Conservation (phyloP, 2,329 filamentous ascomycete species). For the Fusarium multiceps region DNA sequence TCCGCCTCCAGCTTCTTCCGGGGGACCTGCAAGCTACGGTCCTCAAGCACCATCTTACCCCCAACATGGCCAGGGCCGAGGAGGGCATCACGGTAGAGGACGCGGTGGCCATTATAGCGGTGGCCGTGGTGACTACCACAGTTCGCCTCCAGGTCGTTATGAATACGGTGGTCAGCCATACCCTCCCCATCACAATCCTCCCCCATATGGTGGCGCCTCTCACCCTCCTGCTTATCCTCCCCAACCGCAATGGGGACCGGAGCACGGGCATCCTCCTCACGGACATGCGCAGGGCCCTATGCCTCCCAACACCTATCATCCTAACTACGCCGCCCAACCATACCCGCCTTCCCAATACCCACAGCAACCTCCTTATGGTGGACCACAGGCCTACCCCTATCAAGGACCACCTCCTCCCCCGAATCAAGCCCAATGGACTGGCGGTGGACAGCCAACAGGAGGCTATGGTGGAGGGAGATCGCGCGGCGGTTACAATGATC, state of each 20-base stretch:
- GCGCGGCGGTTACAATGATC: slow-evolving; percentile 60
- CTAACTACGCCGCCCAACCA: slow-evolving; percentile 67
- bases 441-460: slow-evolving; percentile 50
- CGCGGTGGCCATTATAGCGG: slow-evolving; percentile 55
- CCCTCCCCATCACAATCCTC: slow-evolving; percentile 47
- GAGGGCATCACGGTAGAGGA: slow-evolving; percentile 53
- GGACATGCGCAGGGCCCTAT: slow-evolving; percentile 61
- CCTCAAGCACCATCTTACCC: slow-evolving; percentile 54
- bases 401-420: slow-evolving; percentile 51
- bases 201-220: slow-evolving; percentile 47
- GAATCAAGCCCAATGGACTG: slow-evolving; percentile 51
- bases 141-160: slow-evolving; percentile 54
- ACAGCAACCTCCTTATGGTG: slow-evolving; percentile 59
- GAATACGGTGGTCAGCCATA: slow-evolving; percentile 57
- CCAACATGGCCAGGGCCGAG: slow-evolving; percentile 52
- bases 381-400: slow-evolving; percentile 55
- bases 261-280: slow-evolving; percentile 55
- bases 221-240: slow-evolving; percentile 53
- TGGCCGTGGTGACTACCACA: slow-evolving; percentile 57
- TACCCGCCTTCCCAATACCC: slow-evolving; percentile 58
- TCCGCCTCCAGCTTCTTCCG: slow-evolving; percentile 53
- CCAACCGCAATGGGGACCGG: slow-evolving; percentile 56
- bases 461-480: slow-evolving; percentile 54
- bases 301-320: slow-evolving; percentile 66
- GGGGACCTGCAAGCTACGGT: slow-evolving; percentile 53